Conservation (phyloP, 2,329 filamentous ascomycete genomes). For the Beauveria medogensis region DNA sequence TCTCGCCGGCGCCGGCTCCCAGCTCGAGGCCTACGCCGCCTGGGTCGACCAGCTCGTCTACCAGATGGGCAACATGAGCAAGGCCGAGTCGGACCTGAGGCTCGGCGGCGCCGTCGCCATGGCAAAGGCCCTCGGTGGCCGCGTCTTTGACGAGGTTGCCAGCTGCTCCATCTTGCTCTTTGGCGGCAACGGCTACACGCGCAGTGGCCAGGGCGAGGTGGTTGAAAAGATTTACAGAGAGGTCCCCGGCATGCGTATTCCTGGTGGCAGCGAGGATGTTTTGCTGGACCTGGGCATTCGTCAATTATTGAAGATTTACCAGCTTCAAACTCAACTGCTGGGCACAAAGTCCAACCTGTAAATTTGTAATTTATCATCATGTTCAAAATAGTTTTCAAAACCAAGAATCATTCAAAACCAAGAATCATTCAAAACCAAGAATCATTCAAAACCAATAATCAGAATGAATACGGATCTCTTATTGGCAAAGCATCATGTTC, state of each 20-base stretch:
- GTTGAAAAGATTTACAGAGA: conserved; percentile 42
- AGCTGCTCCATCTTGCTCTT: conserved; percentile 62
- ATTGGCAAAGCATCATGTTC: neutral
- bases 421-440: neutral
- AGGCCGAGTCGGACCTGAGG: conserved; percentile 51
- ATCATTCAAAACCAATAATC: neutral
- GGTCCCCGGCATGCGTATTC: conserved; percentile 19
- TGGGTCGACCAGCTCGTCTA: conserved; percentile 66
- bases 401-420: neutral
- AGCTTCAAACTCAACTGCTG: conserved; percentile 5
- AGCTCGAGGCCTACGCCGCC: conserved; percentile 60
- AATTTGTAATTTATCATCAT: neutral
- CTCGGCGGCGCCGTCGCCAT: conserved; percentile 65
- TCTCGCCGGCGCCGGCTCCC: conserved; percentile 57
- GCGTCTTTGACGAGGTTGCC: conserved; percentile 64
- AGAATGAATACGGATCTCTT: neutral
- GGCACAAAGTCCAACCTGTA: conserved; percentile 7
- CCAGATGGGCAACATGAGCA: conserved; percentile 53
- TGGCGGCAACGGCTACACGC: conserved; percentile 66
- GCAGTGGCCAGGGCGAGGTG: conserved; percentile 61
- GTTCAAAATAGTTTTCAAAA: neutral
- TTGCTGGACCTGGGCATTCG: conserved; percentile 17
- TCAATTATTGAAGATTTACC: conserved; percentile 18
- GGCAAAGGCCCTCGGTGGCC: conserved; percentile 63
- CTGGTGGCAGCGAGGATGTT: conserved; percentile 20